Evolutionary conservation across 805 yeast species (phyloP).

Genomic region (Sungouiella blattae): DNA sequence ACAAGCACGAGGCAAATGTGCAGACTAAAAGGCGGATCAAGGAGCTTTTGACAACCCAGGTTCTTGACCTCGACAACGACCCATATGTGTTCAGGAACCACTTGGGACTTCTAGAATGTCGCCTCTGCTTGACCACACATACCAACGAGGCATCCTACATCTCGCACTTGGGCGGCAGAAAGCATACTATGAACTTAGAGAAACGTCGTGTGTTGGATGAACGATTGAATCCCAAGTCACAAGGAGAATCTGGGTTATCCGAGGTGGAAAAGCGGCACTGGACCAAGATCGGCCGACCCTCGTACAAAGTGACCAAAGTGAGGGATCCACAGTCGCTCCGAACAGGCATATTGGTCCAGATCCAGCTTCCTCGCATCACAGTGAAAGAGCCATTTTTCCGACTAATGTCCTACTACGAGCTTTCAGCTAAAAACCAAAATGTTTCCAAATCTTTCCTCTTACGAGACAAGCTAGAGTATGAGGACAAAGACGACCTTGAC

Average conservation of each 20-base stretch:
- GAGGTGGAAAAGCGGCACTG: slow-evolving; percentile 45
- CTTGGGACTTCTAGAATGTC: slow-evolving; percentile 81
- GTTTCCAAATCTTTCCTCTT: slow-evolving; percentile 23
- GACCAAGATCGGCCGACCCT: slow-evolving; percentile 70
- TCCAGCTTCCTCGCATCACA: slow-evolving; percentile 51
- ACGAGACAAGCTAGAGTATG: slow-evolving; percentile 15
- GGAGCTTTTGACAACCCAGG: slow-evolving; percentile 51
- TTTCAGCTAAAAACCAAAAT: slow-evolving; percentile 37
- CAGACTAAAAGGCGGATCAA: slow-evolving; percentile 66
- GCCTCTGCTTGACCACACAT: slow-evolving; percentile 80
- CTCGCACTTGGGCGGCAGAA: slow-evolving; percentile 79
- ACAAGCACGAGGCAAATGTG: slow-evolving; percentile 62
- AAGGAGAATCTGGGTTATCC: slow-evolving; percentile 25
- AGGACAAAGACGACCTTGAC: slow-evolving; percentile 18
- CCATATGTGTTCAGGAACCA: slow-evolving; percentile 85
- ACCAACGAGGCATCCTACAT: slow-evolving; percentile 75
- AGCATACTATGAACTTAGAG: slow-evolving; percentile 73
- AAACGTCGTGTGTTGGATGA: slow-evolving; percentile 46
- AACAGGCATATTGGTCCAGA: slow-evolving; percentile 63
- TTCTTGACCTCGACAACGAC: slow-evolving; percentile 55
- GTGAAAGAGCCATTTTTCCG: slow-evolving; percentile 61
- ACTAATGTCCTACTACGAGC: slow-evolving; percentile 77
- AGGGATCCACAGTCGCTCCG: slow-evolving; percentile 56
- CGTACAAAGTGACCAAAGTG: slow-evolving; percentile 63
- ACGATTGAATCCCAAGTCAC: slow-evolving; percentile 14